phyloP scores from a whole-genome alignment of 768 basidiomycete species.

The Lactifluus piperatus region DNA sequence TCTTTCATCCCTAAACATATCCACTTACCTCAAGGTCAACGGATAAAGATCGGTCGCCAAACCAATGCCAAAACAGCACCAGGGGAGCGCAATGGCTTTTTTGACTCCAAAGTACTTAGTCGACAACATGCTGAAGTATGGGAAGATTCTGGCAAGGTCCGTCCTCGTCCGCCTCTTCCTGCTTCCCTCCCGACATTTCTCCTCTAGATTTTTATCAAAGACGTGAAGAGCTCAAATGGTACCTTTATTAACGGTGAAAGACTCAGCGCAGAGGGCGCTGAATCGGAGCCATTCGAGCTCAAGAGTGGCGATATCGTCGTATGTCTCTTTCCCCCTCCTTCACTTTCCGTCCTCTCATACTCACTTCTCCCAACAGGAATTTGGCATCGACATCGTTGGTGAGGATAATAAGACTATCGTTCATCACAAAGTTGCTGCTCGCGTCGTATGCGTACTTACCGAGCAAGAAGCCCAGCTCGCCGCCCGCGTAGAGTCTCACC shows the following conservation, averaged over 20 bases:
- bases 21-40: conserved; percentile 55
- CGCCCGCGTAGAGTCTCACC: conserved; percentile 60
- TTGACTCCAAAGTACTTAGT: conserved; percentile 91
- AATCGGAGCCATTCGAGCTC: conserved; percentile 88
- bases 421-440: conserved; percentile 97
- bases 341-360: conserved; percentile 6
- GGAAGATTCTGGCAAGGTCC: conserved; percentile 84
- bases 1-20: conserved; percentile 94
- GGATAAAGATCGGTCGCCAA: conserved; percentile 89
- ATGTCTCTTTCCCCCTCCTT: conserved; percentile 28
- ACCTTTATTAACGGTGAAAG: conserved; percentile 97
- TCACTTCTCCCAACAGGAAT: conserved; percentile 53
- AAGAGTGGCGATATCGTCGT: conserved; percentile 95
- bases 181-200: conserved; percentile 17
- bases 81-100: conserved; percentile 89
- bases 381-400: conserved; percentile 97
- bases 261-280: conserved; percentile 79
- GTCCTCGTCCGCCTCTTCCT: conserved; percentile 9
- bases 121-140: conserved; percentile 97
- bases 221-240: conserved; percentile 96
- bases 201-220: conserved; percentile 88
- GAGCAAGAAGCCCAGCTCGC: conserved; percentile 78
- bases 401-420: conserved; percentile 98
- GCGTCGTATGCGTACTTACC: conserved; percentile 80
- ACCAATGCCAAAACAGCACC: conserved; percentile 95